phyloP scores from a whole-genome alignment of 306 rosid species.

The Cucumis cinereus region DNA sequence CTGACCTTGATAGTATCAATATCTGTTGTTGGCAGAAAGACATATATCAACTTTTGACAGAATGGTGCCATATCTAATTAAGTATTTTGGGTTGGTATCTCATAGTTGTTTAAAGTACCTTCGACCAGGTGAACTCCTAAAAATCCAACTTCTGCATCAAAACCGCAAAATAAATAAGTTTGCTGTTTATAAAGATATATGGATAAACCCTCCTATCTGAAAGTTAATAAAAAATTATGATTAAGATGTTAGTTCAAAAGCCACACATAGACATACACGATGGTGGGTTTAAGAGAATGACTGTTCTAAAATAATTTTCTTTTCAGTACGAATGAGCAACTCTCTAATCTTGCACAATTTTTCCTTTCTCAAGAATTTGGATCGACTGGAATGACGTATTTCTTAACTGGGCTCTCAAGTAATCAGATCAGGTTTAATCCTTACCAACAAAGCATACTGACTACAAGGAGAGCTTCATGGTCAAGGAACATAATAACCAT shows the following conservation, averaged over 20 bases:
- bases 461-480: not conserved
- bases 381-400: not conserved
- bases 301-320: not conserved
- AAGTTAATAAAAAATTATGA: not conserved
- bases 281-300: not conserved
- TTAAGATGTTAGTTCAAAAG: not conserved
- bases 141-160: not conserved
- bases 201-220: not conserved
- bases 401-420: not conserved
- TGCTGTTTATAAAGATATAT: not conserved
- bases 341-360: not conserved
- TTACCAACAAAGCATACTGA: not conserved
- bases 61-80: not conserved
- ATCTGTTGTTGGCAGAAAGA: not conserved
- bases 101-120: not conserved
- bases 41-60: not conserved
- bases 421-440: not conserved
- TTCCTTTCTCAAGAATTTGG: not conserved
- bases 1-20: not conserved
- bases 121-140: not conserved
- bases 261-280: not conserved
- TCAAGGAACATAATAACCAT: not conserved
- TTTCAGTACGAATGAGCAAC: not conserved
- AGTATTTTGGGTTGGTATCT: not conserved
- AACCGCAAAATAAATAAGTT: not conserved